Evolutionary conservation across 1,284 basidiomycete species (phyloP).

Genomic region (Irpex sp.): DNA sequence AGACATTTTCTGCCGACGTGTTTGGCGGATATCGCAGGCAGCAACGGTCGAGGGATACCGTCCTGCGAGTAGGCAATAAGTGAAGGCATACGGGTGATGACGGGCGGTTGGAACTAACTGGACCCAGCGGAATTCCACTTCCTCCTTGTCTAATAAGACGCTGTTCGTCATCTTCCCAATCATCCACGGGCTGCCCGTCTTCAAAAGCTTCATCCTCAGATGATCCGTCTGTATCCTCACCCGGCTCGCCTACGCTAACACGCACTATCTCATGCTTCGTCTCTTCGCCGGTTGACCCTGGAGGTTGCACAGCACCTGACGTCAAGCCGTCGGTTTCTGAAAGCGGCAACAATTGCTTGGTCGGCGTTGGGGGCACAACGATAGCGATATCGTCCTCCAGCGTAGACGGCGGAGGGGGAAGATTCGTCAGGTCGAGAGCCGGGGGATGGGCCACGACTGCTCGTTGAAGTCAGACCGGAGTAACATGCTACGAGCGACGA

Average conservation of each 20-base stretch:
- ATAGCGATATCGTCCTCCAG: constrained; percentile 28
- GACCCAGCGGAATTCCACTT: constrained; percentile 75
- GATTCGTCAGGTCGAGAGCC: not conserved
- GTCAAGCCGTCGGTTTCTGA: constrained; percentile 62
- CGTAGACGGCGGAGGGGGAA: not conserved
- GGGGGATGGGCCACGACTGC: constrained; percentile 1
- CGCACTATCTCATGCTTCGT: constrained; percentile 28
- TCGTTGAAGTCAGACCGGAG: constrained; percentile 9
- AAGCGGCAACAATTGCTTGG: constrained; percentile 31
- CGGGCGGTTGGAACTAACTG: constrained; percentile 39
- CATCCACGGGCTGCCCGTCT: constrained; percentile 35
- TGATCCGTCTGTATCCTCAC: constrained; percentile 37
- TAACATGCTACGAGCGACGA: constrained; percentile 3
- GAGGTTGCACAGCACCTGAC: constrained; percentile 65
- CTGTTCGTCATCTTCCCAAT: constrained; percentile 74
- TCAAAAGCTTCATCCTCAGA: constrained; percentile 46
- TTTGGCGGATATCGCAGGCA: constrained; percentile 70
- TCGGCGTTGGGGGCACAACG: constrained; percentile 51
- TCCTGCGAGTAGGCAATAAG: constrained; percentile 44
- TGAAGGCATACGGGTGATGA: constrained; percentile 1
- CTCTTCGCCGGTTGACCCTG: constrained; percentile 57
- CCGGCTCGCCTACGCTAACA: constrained; percentile 26
- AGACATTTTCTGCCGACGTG: constrained; percentile 87
- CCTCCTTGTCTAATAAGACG: constrained; percentile 75
- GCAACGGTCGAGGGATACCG: constrained; percentile 76